These are phyloP conservation scores for Mangifera indica DNA, from an alignment of 345 rosid species.

Conservation along the genomic window DNA sequence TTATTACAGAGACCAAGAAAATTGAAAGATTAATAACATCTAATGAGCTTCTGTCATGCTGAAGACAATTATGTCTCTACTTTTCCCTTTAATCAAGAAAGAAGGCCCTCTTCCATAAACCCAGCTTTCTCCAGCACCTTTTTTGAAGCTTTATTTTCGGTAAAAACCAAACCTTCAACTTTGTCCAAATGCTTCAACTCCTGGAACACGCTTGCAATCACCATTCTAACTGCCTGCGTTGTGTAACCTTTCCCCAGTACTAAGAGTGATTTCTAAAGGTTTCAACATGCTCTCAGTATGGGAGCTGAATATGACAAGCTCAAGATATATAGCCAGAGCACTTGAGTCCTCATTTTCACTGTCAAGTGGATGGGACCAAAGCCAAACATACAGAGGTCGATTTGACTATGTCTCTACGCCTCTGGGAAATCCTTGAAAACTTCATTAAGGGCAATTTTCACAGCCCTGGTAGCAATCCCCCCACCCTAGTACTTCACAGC, in stretches of 20 bases:
- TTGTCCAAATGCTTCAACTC: constrained; percentile 3
- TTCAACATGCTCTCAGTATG: neutral
- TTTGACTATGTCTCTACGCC: constrained; percentile 41
- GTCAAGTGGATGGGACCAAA: no score
- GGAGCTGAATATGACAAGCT: neutral
- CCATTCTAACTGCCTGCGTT: constrained; percentile 18
- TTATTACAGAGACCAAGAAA: neutral
- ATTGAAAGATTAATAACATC: neutral
- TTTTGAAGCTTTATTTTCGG: constrained; percentile 18
- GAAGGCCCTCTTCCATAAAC: constrained; percentile 1
- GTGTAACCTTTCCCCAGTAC: constrained; percentile 23
- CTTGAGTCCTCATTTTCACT: no score
- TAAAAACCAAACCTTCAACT: constrained; percentile 9
- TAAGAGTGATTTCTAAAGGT: constrained; percentile 15
- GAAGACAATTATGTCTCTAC: constrained; percentile 8
- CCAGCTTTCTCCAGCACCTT: constrained; percentile 21
- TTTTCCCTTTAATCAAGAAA: constrained; percentile 9
- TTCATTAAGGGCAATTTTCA: constrained; percentile 28
- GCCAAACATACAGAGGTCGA: no score
- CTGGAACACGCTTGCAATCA: neutral
- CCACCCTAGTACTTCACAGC: constrained; percentile 49
- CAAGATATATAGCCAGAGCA: neutral
- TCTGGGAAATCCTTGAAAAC: constrained; percentile 35
- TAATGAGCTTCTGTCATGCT: neutral
- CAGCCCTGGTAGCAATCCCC: constrained; percentile 39